Conservation (phyloP, 176 grass and related monocot species). For the Oryza nivara region DNA sequence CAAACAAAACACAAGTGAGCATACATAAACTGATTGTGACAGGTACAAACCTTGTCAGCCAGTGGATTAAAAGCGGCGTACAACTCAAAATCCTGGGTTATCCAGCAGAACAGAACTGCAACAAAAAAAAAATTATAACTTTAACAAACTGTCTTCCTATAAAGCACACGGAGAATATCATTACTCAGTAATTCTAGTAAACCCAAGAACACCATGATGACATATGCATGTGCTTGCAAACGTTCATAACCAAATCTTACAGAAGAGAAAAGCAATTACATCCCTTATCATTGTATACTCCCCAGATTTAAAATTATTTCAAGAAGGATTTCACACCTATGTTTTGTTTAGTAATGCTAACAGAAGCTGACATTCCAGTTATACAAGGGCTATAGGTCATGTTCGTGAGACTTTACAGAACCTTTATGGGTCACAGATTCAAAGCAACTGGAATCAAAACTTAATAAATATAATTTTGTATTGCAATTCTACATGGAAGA, state of each 20-base stretch:
- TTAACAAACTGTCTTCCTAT: constrained; percentile 18
- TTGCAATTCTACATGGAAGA: neutral
- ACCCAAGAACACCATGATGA: neutral
- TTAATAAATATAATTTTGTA: too few species aligned
- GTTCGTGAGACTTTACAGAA: neutral
- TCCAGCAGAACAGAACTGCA: constrained; percentile 93
- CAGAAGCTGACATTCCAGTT: neutral
- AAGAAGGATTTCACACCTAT: neutral
- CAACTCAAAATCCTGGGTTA: constrained; percentile 98
- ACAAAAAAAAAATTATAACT: constrained; percentile 20
- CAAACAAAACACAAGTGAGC: neutral
- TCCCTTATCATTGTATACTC: neutral
- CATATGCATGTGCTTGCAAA: neutral
- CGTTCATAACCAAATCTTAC: neutral
- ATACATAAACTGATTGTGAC: constrained; percentile 12
- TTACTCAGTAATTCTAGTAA: constrained; percentile 2
- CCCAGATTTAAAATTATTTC: neutral
- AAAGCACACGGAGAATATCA: neutral
- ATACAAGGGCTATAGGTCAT: neutral
- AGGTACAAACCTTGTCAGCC: constrained; percentile 75
- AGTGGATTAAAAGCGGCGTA: constrained; percentile 92
- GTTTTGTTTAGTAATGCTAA: neutral
- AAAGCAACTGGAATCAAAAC: constrained; percentile 6
- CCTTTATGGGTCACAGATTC: neutral
- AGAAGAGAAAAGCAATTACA: neutral